These are phyloP conservation scores for Alternaria triticina DNA, from an alignment of 2,329 filamentous ascomycete genomes.

Conservation along the genomic window DNA sequence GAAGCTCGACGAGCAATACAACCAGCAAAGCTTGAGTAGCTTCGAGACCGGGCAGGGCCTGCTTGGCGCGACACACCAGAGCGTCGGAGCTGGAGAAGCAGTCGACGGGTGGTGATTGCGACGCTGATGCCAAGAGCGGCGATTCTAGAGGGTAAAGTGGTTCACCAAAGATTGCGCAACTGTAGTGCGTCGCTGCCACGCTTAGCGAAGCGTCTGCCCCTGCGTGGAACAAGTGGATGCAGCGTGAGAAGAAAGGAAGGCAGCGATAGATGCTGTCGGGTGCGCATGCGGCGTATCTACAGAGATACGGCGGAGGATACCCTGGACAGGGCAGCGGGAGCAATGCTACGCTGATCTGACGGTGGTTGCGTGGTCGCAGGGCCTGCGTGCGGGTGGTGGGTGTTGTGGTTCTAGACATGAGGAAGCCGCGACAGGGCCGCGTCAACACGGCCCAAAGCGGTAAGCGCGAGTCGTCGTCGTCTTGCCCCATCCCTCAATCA, in stretches of 20 bases:
- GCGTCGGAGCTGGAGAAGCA: not conserved
- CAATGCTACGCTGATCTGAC: constrained; percentile 1
- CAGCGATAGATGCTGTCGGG: too few relatives aligned
- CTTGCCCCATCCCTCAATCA: constrained; percentile 22
- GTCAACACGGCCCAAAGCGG: constrained; percentile 16
- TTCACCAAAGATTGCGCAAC: constrained; percentile 20
- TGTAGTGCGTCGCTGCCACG: constrained; percentile 17
- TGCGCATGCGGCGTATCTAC: too few relatives aligned
- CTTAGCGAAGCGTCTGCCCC: constrained; percentile 14
- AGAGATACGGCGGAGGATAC: not conserved
- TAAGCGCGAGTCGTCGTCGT: constrained; percentile 17
- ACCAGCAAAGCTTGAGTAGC: constrained; percentile 12
- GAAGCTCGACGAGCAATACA: not conserved
- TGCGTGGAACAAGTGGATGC: constrained; percentile 2
- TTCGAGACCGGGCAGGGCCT: not conserved
- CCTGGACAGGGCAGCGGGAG: not conserved
- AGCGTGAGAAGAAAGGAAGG: not conserved
- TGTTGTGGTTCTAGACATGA: constrained; percentile 18
- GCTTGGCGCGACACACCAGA: constrained; percentile 4
- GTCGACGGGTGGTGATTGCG: constrained; percentile 7
- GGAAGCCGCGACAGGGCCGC: constrained; percentile 24
- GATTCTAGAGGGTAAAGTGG: constrained; percentile 11
- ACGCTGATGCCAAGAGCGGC: constrained; percentile 9
- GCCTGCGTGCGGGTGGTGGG: constrained; percentile 5
- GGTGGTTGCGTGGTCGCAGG: constrained; percentile 2